A percentile compares a stretch with the other conserved stretches of the same genome.
These are phyloP conservation scores for Abrus precatorius DNA, from an alignment of 306 rosid genomes.

Conservation along the genomic window DNA sequence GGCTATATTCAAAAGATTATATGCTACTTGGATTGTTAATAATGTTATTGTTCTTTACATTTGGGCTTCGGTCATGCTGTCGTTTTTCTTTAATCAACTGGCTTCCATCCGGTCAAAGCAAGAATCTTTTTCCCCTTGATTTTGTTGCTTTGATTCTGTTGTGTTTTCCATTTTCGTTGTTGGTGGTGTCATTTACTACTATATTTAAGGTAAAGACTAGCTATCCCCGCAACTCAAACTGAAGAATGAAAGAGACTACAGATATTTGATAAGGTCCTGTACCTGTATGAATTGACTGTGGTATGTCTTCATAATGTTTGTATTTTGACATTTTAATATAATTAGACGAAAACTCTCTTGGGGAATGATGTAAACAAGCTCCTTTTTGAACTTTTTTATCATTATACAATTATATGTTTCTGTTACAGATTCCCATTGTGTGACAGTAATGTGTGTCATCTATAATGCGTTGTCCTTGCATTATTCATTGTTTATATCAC, in stretches of 20 bases:
- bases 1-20: neutral
- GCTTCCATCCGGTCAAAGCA: neutral
- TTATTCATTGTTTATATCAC: neutral
- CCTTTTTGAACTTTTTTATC: neutral
- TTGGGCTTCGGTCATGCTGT: neutral
- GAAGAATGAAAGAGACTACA: neutral
- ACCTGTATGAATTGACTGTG: neutral
- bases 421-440: neutral
- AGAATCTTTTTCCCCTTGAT: neutral
- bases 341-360: neutral
- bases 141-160: neutral
- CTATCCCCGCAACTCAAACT: neutral
- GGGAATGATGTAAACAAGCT: neutral
- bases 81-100: neutral
- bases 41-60: neutral
- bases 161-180: neutral
- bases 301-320: neutral
- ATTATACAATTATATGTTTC: neutral
- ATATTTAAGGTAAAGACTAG: neutral
- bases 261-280: neutral
- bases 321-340: neutral
- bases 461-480: neutral
- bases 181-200: neutral
- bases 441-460: neutral
- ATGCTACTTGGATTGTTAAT: neutral